Conservation (phyloP, 1,284 basidiomycete genomes). For the Stygiomarasmius scandens region DNA sequence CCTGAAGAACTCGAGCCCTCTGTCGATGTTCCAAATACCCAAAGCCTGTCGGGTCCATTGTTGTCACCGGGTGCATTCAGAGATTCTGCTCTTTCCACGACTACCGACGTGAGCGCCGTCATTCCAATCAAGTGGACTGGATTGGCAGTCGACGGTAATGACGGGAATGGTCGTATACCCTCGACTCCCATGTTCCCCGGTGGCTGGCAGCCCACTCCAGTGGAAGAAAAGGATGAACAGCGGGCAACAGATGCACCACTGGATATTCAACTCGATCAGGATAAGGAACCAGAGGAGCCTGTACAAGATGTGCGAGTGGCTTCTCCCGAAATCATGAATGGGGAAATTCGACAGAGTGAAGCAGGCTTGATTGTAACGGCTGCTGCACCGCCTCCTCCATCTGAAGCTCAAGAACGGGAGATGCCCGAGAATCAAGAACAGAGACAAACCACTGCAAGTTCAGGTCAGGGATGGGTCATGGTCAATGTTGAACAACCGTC, state of each 20-base stretch:
- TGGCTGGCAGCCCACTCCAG: slow-evolving; percentile 46
- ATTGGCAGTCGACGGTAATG: slow-evolving; percentile 30
- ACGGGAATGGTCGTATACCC: slow-evolving; percentile 29
- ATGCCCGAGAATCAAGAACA: slow-evolving; percentile 20
- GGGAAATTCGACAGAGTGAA: slow-evolving; percentile 52
- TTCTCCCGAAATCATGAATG: slow-evolving; percentile 48
- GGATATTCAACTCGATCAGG: slow-evolving; percentile 32
- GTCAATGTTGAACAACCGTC: slow-evolving; percentile 58
- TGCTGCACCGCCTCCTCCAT: slow-evolving; percentile 24
- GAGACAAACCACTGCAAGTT: slow-evolving; percentile 14
- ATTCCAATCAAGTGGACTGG: slow-evolving; percentile 59
- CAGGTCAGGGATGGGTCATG: slow-evolving; percentile 61
- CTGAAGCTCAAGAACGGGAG: slow-evolving; percentile 17
- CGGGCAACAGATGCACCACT: not conserved
- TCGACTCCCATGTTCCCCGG: slow-evolving; percentile 40
- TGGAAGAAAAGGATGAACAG: slow-evolving; percentile 39
- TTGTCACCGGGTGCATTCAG: slow-evolving; percentile 52
- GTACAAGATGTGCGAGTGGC: slow-evolving; percentile 53
- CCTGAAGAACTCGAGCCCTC: slow-evolving; percentile 1
- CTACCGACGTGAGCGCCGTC: slow-evolving; percentile 44
- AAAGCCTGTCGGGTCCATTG: slow-evolving; percentile 25
- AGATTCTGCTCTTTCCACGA: slow-evolving; percentile 56
- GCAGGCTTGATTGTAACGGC: slow-evolving; percentile 50
- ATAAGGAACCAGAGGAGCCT: slow-evolving; percentile 34
- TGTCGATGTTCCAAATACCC: not conserved